Conservation (phyloP, 1,139 yeast genomes). For the Lodderomyces jiufengensis region DNA sequence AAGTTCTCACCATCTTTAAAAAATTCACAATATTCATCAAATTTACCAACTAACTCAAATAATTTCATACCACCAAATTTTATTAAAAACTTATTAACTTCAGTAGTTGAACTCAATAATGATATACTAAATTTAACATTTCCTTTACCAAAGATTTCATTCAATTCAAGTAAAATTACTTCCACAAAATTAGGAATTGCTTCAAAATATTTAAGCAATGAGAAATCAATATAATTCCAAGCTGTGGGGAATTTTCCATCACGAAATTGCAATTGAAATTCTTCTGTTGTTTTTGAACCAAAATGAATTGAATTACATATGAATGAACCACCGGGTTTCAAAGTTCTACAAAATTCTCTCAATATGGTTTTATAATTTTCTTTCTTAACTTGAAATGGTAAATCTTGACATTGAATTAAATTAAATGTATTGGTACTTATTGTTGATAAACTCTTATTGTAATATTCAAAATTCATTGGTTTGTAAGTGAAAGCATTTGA, state of each 20-base stretch:
- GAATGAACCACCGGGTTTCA: constrained; percentile 34
- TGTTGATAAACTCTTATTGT: constrained; percentile 25
- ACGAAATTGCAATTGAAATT: constrained; percentile 13
- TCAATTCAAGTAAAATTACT: constrained; percentile 22
- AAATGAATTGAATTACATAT: constrained; percentile 31
- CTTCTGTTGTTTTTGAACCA: constrained; percentile 16
- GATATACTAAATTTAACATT: constrained; percentile 32
- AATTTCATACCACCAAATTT: constrained; percentile 30
- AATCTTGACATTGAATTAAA: constrained; percentile 36
- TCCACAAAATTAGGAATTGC: constrained; percentile 27
- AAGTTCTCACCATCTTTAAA: constrained; percentile 16
- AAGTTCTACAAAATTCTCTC: constrained; percentile 33
- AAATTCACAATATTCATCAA: constrained; percentile 27
- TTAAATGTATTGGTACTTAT: constrained; percentile 32
- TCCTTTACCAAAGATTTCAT: constrained; percentile 30
- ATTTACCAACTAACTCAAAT: constrained; percentile 33
- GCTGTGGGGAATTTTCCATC: constrained; percentile 11
- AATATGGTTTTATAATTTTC: constrained; percentile 25
- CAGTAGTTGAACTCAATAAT: constrained; percentile 29
- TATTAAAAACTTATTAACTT: constrained; percentile 30
- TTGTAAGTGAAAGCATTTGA: constrained; percentile 21
- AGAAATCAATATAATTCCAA: constrained; percentile 20
- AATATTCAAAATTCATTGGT: constrained; percentile 39
- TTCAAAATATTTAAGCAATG: constrained; percentile 20
- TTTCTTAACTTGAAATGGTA: constrained; percentile 29